Evolutionary conservation across 2,329 filamentous ascomycete genomes (phyloP).

Genomic region (Lasiodiplodia citricola): DNA sequence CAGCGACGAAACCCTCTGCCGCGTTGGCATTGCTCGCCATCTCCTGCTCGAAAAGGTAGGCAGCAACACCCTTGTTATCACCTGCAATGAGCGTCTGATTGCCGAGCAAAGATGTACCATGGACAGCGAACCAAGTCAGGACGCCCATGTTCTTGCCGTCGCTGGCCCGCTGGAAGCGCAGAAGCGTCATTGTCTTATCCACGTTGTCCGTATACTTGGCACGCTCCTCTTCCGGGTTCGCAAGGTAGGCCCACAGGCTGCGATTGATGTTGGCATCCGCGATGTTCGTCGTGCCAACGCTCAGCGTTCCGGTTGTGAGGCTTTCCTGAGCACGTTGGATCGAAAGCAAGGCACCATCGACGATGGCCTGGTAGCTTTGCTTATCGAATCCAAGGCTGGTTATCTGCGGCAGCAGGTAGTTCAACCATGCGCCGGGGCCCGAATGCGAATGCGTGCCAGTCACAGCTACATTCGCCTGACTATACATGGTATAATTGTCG

Average conservation of each 20-base stretch:
- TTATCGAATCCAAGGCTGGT: conserved; percentile 84
- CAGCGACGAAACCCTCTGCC: conserved; percentile 77
- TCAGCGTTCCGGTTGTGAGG: conserved; percentile 72
- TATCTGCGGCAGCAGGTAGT: conserved; percentile 91
- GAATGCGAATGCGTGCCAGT: conserved; percentile 94
- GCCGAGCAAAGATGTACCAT: conserved; percentile 87
- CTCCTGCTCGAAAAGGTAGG: conserved; percentile 79
- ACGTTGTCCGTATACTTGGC: conserved; percentile 68
- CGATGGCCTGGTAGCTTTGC: conserved; percentile 87
- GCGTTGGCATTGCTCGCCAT: conserved; percentile 57
- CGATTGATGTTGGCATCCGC: conserved; percentile 84
- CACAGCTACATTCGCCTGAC: conserved; percentile 80
- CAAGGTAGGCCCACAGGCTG: conserved; percentile 84
- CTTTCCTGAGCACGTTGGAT: conserved; percentile 80
- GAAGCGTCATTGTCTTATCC: conserved; percentile 79
- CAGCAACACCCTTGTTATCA: conserved; percentile 96
- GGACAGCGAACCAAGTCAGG: conserved; percentile 89
- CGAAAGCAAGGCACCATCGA: conserved; percentile 81
- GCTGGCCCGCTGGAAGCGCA: conserved; percentile 76
- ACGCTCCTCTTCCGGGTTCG: conserved; percentile 80
- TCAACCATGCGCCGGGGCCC: conserved; percentile 90
- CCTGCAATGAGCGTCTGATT: conserved; percentile 91
- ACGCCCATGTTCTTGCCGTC: conserved; percentile 80
- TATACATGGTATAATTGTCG: conserved; percentile 74
- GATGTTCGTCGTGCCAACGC: conserved; percentile 71